Evolutionary conservation across 2,329 filamentous ascomycete genomes (phyloP).

Genomic region (Elsinoe perseae): DNA sequence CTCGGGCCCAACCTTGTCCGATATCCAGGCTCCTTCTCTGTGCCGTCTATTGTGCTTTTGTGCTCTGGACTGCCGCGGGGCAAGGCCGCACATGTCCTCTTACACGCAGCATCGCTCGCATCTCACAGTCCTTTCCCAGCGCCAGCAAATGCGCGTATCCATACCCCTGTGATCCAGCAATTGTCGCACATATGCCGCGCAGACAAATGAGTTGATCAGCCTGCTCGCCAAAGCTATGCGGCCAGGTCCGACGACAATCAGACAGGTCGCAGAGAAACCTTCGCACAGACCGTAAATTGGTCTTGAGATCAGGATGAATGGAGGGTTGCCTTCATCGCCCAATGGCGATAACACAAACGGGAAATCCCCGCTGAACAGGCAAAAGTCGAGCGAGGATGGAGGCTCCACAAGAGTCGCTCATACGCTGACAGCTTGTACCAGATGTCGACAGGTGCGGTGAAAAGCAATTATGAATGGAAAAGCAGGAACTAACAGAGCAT

Average conservation of each 20-base stretch:
- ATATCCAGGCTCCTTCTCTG: not conserved
- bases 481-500: constrained; percentile 17
- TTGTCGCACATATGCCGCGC: not conserved
- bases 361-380: not conserved
- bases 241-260: not conserved
- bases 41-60: not conserved
- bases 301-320: not conserved
- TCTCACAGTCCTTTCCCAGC: not conserved
- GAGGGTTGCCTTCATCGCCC: constrained; percentile 1
- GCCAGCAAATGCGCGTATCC: not conserved
- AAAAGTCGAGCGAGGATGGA: constrained; percentile 26
- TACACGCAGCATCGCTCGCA: not conserved
- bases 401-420: constrained; percentile 59
- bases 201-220: not conserved
- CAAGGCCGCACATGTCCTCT: not conserved
- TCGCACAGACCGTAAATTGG: not conserved
- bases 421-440: constrained; percentile 71
- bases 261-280: constrained; percentile 1
- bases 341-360: constrained; percentile 8
- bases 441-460: constrained; percentile 63
- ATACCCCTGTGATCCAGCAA: not conserved
- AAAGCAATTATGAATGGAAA: not conserved
- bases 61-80: not conserved
- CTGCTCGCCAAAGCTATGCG: not conserved
- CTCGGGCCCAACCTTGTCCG: constrained; percentile 3